These are phyloP conservation scores for Penicillium paxilli DNA, from an alignment of 495 filamentous ascomycete species.

Conservation along the genomic window DNA sequence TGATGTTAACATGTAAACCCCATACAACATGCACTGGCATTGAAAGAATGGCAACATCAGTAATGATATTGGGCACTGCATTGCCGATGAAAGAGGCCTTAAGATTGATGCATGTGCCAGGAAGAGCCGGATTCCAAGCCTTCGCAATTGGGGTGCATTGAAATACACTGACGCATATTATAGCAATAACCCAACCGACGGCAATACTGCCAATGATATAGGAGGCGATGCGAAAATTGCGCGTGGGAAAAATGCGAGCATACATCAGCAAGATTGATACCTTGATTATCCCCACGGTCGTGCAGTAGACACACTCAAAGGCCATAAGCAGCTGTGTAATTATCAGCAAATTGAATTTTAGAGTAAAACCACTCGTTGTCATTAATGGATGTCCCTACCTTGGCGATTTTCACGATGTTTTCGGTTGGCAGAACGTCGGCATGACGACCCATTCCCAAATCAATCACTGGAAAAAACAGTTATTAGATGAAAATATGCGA, in stretches of 20 bases:
- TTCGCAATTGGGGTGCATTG: slow-evolving; percentile 45
- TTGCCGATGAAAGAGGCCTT: slow-evolving; percentile 46
- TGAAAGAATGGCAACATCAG: slow-evolving; percentile 46
- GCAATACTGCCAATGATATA: slow-evolving; percentile 40
- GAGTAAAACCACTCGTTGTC: neutral
- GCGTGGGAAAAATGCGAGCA: slow-evolving; percentile 41
- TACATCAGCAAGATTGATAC: slow-evolving; percentile 45
- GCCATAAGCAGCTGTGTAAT: slow-evolving; percentile 7
- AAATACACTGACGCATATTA: slow-evolving; percentile 44
- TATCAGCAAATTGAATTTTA: neutral
- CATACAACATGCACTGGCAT: slow-evolving; percentile 46
- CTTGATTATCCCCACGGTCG: slow-evolving; percentile 19
- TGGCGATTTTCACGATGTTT: slow-evolving; percentile 10
- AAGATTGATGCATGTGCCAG: slow-evolving; percentile 44
- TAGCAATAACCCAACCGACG: slow-evolving; percentile 37
- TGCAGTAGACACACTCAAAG: slow-evolving; percentile 13
- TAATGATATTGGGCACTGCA: slow-evolving; percentile 47
- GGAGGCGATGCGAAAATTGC: slow-evolving; percentile 35
- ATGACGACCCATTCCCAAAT: slow-evolving; percentile 14
- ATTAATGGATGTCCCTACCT: neutral
- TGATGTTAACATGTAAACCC: slow-evolving; percentile 27
- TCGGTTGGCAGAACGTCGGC: neutral
- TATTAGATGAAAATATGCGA: neutral
- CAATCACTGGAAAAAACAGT: slow-evolving; percentile 5
- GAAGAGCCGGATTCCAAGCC: slow-evolving; percentile 36